A percentile compares a stretch with the other conserved stretches of the same genome.
These are phyloP conservation scores for Xylaria hypoxylon DNA, from an alignment of 2,329 filamentous ascomycete genomes.

Conservation along the genomic window DNA sequence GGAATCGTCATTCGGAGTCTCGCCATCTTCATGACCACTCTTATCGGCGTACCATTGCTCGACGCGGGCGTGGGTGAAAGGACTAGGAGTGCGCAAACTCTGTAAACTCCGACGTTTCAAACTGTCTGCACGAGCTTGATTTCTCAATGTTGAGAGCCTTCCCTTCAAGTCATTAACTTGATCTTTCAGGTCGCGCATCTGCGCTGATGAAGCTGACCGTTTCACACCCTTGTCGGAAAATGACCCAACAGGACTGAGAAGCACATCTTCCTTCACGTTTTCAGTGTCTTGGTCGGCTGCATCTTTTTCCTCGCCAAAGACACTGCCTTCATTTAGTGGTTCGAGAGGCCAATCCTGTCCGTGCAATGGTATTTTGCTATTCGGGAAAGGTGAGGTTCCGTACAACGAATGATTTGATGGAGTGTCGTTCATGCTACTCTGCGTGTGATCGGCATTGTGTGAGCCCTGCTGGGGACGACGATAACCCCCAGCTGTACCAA, in stretches of 20 bases:
- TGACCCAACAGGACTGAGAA: conserved; percentile 60
- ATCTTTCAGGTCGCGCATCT: conserved; percentile 79
- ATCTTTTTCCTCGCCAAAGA: conserved; percentile 45
- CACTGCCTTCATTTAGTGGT: conserved; percentile 66
- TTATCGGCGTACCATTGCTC: conserved; percentile 64
- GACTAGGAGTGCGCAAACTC: conserved; percentile 79
- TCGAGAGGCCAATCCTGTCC: conserved; percentile 61
- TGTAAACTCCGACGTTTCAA: conserved; percentile 81
- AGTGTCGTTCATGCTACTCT: conserved; percentile 49
- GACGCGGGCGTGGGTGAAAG: conserved; percentile 76
- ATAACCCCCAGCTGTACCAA: conserved; percentile 69
- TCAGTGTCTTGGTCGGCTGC: conserved; percentile 44
- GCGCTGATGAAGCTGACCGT: conserved; percentile 77
- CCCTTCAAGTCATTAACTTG: conserved; percentile 89
- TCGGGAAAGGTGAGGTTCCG: conserved; percentile 42
- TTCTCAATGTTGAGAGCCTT: conserved; percentile 82
- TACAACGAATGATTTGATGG: conserved; percentile 38
- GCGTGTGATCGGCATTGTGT: conserved; percentile 58
- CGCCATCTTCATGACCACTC: conserved; percentile 42
- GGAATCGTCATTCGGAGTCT: not conserved
- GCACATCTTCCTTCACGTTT: conserved; percentile 52
- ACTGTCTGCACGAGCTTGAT: conserved; percentile 82
- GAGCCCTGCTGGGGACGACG: conserved; percentile 61
- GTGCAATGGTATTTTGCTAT: conserved; percentile 55
- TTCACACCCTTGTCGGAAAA: conserved; percentile 63